Conservation (phyloP, 768 basidiomycete species). For the Omphalotus guepiniiformis region DNA sequence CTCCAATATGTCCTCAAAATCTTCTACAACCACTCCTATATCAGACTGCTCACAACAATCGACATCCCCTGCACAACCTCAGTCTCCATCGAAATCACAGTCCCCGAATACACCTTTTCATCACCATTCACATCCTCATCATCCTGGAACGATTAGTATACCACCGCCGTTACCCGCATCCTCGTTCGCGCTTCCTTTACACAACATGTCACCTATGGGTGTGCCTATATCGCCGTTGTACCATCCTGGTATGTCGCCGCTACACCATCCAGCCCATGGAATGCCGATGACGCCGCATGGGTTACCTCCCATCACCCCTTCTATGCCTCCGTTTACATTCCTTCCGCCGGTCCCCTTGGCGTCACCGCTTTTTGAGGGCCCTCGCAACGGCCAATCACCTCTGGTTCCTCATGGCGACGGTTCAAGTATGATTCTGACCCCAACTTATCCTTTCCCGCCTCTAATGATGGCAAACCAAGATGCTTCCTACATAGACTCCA, state of each 20-base stretch:
- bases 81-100: slow-evolving; percentile 13
- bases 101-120: slow-evolving; percentile 7
- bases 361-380: slow-evolving; percentile 5
- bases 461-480: background rate
- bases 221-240: slow-evolving; percentile 35
- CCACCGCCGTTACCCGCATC: slow-evolving; percentile 52
- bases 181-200: slow-evolving; percentile 34
- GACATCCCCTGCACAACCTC: slow-evolving; percentile 2
- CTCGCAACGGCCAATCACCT: background rate
- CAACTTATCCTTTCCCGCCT: slow-evolving; percentile 5
- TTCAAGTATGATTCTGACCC: background rate
- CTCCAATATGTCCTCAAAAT: background rate
- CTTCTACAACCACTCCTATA: slow-evolving; percentile 2
- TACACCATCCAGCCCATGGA: slow-evolving; percentile 33
- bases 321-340: slow-evolving; percentile 95
- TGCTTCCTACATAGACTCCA: background rate
- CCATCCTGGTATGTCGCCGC: slow-evolving; percentile 31
- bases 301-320: slow-evolving; percentile 91
- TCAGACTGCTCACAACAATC: slow-evolving; percentile 4
- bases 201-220: slow-evolving; percentile 19
- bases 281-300: slow-evolving; percentile 66
- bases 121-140: slow-evolving; percentile 38
- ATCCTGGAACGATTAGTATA: slow-evolving; percentile 67
- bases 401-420: background rate
- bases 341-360: slow-evolving; percentile 39